These are phyloP conservation scores for Akebia trifoliata DNA, from an alignment of 164 flowering plant genomes.

Conservation along the genomic window DNA sequence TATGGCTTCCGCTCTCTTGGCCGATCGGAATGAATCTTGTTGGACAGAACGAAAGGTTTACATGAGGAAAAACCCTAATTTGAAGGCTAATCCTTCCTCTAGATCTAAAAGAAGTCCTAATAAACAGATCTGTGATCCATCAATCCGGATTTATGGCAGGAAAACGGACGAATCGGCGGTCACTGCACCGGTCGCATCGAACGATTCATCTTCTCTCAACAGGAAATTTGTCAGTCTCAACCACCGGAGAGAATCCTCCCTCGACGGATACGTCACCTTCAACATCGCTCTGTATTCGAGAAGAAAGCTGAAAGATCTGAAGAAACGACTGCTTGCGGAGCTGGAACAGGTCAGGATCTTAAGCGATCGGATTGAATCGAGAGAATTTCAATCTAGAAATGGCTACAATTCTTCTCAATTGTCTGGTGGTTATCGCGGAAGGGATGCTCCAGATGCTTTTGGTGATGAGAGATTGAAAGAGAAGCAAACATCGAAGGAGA, in stretches of 20 bases:
- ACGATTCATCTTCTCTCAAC: constrained; percentile 22
- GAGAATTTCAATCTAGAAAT: constrained; percentile 29
- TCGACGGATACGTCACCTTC: constrained; percentile 24
- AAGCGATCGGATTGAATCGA: constrained; percentile 44
- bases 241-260: constrained; percentile 8
- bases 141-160: constrained; percentile 14
- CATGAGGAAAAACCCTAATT: constrained; percentile 37
- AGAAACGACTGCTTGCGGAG: constrained; percentile 42
- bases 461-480: constrained; percentile 11
- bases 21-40: constrained; percentile 24
- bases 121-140: constrained; percentile 15
- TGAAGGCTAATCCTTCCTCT: constrained; percentile 5
- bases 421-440: no score
- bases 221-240: constrained; percentile 16
- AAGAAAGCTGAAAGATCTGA: constrained; percentile 47
- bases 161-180: constrained; percentile 1
- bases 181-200: constrained; percentile 10
- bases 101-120: constrained; percentile 19
- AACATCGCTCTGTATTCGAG: constrained; percentile 36
- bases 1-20: constrained; percentile 33
- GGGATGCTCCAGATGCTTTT: constrained; percentile 4
- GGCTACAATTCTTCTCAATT: constrained; percentile 18
- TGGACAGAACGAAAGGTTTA: constrained; percentile 33
- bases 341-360: constrained; percentile 52
- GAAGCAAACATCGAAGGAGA: constrained; percentile 18